Evolutionary conservation across 345 rosid species (phyloP), one percentile per base, ranked within the genome.

Genomic region (Aquilaria yunnanensis): DNA sequence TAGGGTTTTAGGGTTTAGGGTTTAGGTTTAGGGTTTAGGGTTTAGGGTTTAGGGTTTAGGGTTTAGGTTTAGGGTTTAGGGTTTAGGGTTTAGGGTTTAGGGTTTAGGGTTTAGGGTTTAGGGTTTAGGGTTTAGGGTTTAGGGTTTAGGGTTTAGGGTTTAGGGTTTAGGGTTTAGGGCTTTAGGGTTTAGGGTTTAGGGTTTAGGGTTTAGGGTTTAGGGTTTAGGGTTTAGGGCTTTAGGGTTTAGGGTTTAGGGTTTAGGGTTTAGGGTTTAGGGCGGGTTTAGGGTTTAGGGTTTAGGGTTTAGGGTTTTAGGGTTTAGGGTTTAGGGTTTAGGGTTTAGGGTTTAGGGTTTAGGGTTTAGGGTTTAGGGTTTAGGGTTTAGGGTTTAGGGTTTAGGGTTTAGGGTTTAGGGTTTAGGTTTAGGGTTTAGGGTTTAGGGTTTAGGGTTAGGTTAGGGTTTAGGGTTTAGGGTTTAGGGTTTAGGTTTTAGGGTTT

Each of bases 401-500:
- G 61, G 61, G 61, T 58, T 58, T 58, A 58, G 61, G 61, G 47
- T 31, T 56, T 56, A 9, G 43, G 60, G 16, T 34, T 57, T 13
- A 30, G 61, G 61, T 47, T 57, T 57, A 34, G 41, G 61, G 61
- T 47, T 34, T 34, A 14, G 43, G 61, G 61, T 47, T 58, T 57
- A 32, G 61, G 61, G 9, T 58, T 58, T n/a, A 12, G 49, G 48
- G 32, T 57, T 57, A 32, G 61, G 61, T 58, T 58, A 58, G 61
- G 61, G 61, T 58, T 59, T 43, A 8, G 14, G 70, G 64, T 58
- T 66, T 58, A 57, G 52, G 70, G 70, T 59, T 59, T 67, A 51
- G 70, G 59, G 64, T 67, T 67, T 61, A 46, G 66, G 72, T n/a
- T 65, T 66, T 66, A 37, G 43, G 70, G 70, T 57, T 66, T 66